A percentile compares a stretch with the other conserved stretches of the same genome.
Conservation (phyloP, 2,329 filamentous ascomycete genomes). For the Aspergillus nomiae region DNA sequence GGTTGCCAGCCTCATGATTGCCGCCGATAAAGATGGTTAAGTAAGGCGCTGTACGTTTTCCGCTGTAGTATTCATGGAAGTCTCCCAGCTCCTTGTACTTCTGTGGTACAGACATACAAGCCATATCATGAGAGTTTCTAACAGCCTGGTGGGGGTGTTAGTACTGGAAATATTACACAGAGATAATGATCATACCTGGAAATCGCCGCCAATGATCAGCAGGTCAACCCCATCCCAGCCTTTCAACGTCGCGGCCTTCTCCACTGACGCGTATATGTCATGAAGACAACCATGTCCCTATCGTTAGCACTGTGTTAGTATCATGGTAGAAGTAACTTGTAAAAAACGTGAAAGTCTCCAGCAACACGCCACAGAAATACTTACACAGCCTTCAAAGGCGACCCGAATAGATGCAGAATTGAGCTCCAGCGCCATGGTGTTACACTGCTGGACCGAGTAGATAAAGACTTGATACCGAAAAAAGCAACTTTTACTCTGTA, state of each 20-base stretch:
- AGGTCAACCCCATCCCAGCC: conserved; percentile 83
- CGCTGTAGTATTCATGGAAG: conserved; percentile 92
- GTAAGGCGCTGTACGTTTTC: conserved; percentile 74
- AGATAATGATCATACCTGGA: conserved; percentile 63
- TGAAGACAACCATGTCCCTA: conserved; percentile 90
- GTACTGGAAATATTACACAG: conserved; percentile 10
- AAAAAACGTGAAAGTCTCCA: neutral
- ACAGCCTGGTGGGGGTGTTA: conserved; percentile 60
- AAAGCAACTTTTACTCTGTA: neutral
- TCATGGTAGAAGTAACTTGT: neutral
- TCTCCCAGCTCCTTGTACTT: conserved; percentile 90
- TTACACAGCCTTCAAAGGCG: conserved; percentile 83
- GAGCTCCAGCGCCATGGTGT: conserved; percentile 11
- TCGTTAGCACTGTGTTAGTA: conserved; percentile 14
- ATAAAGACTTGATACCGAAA: neutral
- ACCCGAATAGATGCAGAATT: conserved; percentile 58
- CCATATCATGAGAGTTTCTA: conserved; percentile 84
- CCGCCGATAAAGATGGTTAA: conserved; percentile 90
- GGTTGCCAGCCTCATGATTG: conserved; percentile 91
- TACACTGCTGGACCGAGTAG: neutral
- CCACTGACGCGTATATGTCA: conserved; percentile 82
- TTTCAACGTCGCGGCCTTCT: conserved; percentile 67
- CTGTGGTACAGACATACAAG: conserved; percentile 81
- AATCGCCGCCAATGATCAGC: conserved; percentile 93
- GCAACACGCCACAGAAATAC: conserved; percentile 32